Evolutionary conservation across 345 rosid species (phyloP).

Genomic region (Boechera stricta): DNA sequence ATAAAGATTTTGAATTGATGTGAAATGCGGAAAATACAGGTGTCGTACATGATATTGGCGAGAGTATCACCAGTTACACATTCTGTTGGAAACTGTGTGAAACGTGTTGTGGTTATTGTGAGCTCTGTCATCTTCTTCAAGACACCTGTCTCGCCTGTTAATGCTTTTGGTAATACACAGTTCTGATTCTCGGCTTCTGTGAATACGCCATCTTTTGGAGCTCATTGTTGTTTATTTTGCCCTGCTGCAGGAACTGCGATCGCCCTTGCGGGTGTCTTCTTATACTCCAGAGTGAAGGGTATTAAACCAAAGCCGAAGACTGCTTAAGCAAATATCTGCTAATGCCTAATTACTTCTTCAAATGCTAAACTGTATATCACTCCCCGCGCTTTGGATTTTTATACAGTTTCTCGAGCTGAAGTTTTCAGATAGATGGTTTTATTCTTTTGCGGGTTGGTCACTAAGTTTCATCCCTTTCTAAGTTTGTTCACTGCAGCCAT

Average conservation of each 20-base stretch:
- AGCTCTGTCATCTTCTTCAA: conserved; percentile 93
- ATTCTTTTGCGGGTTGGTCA: conserved; percentile 35
- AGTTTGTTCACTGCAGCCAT: conserved; percentile 1
- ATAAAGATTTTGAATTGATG: background rate
- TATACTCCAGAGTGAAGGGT: conserved; percentile 94
- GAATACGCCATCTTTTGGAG: conserved; percentile 17
- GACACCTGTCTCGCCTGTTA: conserved; percentile 84
- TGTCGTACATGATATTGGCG: conserved; percentile 91
- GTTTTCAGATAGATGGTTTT: conserved; percentile 36
- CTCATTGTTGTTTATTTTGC: conserved; percentile 33
- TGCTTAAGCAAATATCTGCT: conserved; percentile 49
- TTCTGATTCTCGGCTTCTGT: background rate
- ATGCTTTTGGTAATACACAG: conserved; percentile 69
- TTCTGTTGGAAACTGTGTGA: conserved; percentile 98
- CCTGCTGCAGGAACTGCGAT: conserved; percentile 80
- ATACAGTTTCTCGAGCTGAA: conserved; percentile 32
- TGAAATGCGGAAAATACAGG: conserved; percentile 53
- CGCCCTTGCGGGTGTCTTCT: conserved; percentile 93
- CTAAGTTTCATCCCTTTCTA: conserved; percentile 27
- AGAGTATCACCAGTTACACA: conserved; percentile 98
- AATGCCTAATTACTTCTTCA: background rate
- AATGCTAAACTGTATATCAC: background rate
- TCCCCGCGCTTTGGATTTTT: conserved; percentile 5
- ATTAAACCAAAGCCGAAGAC: conserved; percentile 85
- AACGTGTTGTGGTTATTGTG: conserved; percentile 98